These are phyloP conservation scores for Cydonia oblonga DNA, from an alignment of 331 rosid genomes.

Conservation along the genomic window DNA sequence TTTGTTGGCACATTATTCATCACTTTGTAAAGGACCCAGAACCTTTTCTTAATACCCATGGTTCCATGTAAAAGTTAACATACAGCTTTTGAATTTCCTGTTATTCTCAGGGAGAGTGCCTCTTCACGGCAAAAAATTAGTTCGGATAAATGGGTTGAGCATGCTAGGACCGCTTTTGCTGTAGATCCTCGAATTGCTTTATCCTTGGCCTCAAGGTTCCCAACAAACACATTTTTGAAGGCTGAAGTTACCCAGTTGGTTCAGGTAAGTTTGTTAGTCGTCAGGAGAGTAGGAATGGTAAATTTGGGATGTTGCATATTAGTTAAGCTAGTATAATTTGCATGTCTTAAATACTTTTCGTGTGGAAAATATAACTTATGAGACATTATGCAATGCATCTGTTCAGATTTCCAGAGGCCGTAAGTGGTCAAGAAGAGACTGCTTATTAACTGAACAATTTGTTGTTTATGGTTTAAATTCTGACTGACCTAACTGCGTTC, in stretches of 20 bases:
- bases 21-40: background rate
- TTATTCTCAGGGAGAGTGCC: constrained; percentile 54
- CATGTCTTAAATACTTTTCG: background rate
- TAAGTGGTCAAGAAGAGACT: background rate
- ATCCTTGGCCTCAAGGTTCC: constrained; percentile 77
- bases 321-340: background rate
- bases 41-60: background rate
- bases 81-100: background rate
- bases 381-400: background rate
- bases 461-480: background rate
- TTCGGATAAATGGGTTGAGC: constrained; percentile 85
- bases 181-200: constrained; percentile 91
- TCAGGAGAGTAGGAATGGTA: constrained; percentile 7
- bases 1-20: background rate
- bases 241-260: constrained; percentile 80
- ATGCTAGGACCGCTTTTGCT: constrained; percentile 82
- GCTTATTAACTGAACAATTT: background rate
- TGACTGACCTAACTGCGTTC: background rate
- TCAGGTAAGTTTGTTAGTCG: constrained; percentile 47
- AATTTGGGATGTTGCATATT: background rate
- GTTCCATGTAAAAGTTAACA: background rate
- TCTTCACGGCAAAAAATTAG: constrained; percentile 57
- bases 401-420: background rate
- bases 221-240: constrained; percentile 64
- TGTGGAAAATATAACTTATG: background rate